Conservation (phyloP, 257 asterid species). For the Ophiorrhiza pumila region DNA sequence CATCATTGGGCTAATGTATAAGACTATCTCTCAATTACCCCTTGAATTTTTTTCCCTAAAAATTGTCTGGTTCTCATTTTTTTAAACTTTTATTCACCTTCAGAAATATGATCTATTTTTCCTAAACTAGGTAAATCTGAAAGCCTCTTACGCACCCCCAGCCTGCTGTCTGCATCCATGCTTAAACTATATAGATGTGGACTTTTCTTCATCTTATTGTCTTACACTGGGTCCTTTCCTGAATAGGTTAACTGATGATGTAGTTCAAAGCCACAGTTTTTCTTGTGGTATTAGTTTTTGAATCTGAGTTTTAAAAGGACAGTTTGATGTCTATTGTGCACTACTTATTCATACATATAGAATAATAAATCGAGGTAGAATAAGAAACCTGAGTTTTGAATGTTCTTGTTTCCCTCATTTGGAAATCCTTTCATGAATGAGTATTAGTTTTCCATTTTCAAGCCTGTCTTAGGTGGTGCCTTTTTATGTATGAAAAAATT, state of each 20-base stretch:
- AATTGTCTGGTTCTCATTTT: not conserved
- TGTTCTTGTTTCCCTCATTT: not conserved
- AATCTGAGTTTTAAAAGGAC: not conserved
- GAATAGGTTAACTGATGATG: not conserved
- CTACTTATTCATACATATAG: not conserved
- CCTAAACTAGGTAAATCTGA: no score
- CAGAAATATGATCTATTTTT: not conserved
- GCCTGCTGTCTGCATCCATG: not conserved
- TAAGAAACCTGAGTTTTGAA: no score
- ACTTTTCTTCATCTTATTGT: not conserved
- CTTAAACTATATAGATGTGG: not conserved
- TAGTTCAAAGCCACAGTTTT: not conserved
- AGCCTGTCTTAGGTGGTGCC: not conserved
- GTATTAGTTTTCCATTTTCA: not conserved
- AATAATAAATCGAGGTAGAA: not conserved
- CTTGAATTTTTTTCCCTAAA: not conserved
- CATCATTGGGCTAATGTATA: slow-evolving; percentile 8
- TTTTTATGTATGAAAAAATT: not conserved
- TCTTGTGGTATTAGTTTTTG: not conserved
- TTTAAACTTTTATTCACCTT: not conserved
- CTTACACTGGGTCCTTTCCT: not conserved
- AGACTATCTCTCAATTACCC: not conserved
- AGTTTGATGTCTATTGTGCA: not conserved
- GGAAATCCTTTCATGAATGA: not conserved
- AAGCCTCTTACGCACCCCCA: not conserved